Conservation (phyloP, 495 filamentous ascomycete genomes). For the Lasiosphaeria miniovina region DNA sequence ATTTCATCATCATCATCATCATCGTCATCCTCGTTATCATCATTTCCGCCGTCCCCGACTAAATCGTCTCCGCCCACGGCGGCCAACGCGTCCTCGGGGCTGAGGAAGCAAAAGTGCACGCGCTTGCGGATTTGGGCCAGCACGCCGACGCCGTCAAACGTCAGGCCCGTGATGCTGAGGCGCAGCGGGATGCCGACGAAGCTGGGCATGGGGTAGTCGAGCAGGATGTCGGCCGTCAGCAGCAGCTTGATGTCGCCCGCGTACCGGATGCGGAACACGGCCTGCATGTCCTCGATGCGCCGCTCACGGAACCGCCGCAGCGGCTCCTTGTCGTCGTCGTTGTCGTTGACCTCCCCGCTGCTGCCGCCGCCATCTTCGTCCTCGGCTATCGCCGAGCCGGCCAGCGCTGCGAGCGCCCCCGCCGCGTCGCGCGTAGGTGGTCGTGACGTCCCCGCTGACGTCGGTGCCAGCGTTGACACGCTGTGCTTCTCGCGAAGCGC, state of each 20-base stretch:
- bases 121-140: constrained; percentile 82
- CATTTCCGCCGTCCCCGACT: constrained; percentile 15
- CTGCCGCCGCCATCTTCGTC: constrained; percentile 14
- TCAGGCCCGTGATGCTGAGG: constrained; percentile 87
- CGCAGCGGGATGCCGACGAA: constrained; percentile 91
- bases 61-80: constrained; percentile 53
- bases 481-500: constrained; percentile 49
- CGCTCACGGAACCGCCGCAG: constrained; percentile 45
- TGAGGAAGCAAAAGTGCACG: constrained; percentile 88
- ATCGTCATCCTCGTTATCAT: constrained; percentile 27
- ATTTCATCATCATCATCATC: not conserved
- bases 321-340: constrained; percentile 27
- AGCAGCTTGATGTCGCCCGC: constrained; percentile 79
- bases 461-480: constrained; percentile 52
- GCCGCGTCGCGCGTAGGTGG: constrained; percentile 46
- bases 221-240: constrained; percentile 86
- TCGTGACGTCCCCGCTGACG: constrained; percentile 42
- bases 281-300: constrained; percentile 71
- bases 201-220: constrained; percentile 96
- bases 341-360: constrained; percentile 19
- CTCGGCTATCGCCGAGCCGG: constrained; percentile 21
- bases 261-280: constrained; percentile 86
- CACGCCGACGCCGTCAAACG: constrained; percentile 91
- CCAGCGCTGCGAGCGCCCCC: constrained; percentile 13
- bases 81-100: constrained; percentile 78